phyloP scores from a whole-genome alignment of 1,139 yeast genomes.

The Tardiomyces digboiensis region DNA sequence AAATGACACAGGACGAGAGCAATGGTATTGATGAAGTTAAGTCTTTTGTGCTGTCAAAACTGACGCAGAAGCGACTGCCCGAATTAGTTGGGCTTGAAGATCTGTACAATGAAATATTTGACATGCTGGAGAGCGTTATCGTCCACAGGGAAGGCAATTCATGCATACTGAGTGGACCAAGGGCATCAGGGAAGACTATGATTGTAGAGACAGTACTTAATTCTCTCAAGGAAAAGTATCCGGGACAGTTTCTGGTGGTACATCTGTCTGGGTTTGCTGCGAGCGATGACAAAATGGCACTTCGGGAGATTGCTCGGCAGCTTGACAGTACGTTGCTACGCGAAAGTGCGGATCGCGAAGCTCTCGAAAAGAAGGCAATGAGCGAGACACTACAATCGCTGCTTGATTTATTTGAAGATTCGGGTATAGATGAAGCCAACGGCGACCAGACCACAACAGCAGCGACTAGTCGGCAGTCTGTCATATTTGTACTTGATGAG shows the following conservation, averaged over 20 bases:
- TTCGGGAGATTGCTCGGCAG: constrained; percentile 80
- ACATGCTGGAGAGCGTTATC: constrained; percentile 56
- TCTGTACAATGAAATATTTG: constrained; percentile 37
- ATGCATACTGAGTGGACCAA: constrained; percentile 68
- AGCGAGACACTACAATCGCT: constrained; percentile 46
- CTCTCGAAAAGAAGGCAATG: constrained; percentile 38
- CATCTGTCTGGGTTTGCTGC: constrained; percentile 64
- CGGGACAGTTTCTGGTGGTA: constrained; percentile 46
- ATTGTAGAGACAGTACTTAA: constrained; percentile 49
- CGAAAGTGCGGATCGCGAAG: constrained; percentile 7
- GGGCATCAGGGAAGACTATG: constrained; percentile 67
- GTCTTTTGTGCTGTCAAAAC: not conserved
- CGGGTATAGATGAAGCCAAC: constrained; percentile 25
- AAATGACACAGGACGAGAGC: not conserved
- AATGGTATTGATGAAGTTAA: not conserved
- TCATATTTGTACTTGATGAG: constrained; percentile 76
- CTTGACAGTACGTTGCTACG: constrained; percentile 38
- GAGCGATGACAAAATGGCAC: constrained; percentile 66
- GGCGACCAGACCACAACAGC: constrained; percentile 13
- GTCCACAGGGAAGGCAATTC: constrained; percentile 73
- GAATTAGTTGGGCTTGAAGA: constrained; percentile 21
- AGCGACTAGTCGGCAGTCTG: constrained; percentile 24
- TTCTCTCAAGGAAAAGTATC: constrained; percentile 32
- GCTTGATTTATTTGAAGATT: constrained; percentile 31
- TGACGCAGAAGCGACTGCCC: not conserved